Evolutionary conservation across 2,329 filamentous ascomycete species (phyloP).

Genomic region (Emericellopsis atlantica): DNA sequence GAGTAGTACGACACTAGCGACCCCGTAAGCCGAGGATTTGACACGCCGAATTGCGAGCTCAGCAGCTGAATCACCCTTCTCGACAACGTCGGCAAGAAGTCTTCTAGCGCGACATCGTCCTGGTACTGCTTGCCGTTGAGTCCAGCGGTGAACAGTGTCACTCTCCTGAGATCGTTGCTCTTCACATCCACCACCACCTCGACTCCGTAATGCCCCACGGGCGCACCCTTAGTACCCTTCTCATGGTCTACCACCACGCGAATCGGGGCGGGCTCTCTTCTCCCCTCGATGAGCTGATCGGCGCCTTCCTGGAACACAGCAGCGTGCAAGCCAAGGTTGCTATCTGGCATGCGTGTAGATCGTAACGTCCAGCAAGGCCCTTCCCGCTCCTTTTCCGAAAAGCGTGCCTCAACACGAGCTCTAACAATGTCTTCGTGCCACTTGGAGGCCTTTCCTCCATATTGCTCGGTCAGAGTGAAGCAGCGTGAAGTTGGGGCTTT

Average conservation of each 20-base stretch:
- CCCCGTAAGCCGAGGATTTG: slow-evolving; percentile 50
- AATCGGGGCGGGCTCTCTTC: slow-evolving; percentile 55
- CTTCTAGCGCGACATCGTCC: slow-evolving; percentile 60
- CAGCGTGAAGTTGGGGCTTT: slow-evolving; percentile 48
- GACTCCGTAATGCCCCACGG: slow-evolving; percentile 55
- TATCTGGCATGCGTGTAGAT: slow-evolving; percentile 51
- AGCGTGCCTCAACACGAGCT: slow-evolving; percentile 74
- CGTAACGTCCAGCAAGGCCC: slow-evolving; percentile 69
- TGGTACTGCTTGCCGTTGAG: slow-evolving; percentile 58
- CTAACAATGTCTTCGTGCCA: slow-evolving; percentile 79
- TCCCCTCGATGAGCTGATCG: slow-evolving; percentile 47
- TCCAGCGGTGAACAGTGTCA: slow-evolving; percentile 42
- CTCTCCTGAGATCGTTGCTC: slow-evolving; percentile 35
- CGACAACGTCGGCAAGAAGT: slow-evolving; percentile 64
- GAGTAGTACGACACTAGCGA: slow-evolving; percentile 67
- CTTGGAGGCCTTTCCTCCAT: slow-evolving; percentile 65
- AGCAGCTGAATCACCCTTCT: slow-evolving; percentile 62
- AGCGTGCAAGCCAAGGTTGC: slow-evolving; percentile 44
- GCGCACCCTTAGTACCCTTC: slow-evolving; percentile 52
- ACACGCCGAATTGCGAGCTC: slow-evolving; percentile 55
- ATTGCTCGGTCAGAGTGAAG: slow-evolving; percentile 60
- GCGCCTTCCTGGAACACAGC: slow-evolving; percentile 63
- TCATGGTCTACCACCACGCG: slow-evolving; percentile 63
- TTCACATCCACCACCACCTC: slow-evolving; percentile 57
- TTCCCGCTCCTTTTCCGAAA: slow-evolving; percentile 73